Evolutionary conservation across 2,329 filamentous ascomycete species (phyloP), one percentile per base, ranked within the genome.

Genomic region (Aspergillus ibericus): DNA sequence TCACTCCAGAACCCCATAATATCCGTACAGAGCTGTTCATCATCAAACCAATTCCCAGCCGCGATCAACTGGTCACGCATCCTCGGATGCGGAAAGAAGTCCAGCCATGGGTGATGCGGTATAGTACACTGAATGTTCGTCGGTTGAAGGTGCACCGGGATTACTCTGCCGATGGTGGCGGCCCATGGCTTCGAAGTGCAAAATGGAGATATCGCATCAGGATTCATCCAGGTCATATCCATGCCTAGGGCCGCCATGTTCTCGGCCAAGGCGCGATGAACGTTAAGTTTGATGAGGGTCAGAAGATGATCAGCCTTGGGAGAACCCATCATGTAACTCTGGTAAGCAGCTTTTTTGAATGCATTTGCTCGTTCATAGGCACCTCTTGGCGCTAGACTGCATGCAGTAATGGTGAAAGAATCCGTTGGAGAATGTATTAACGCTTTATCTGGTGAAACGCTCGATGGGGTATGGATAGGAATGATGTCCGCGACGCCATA

Each of bases 31-130:
- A 78, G 57, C 27, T 72, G 67, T 6, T 67, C 56, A 16, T 74
- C 72, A 51, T 77, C 66, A 44, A 72, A 69, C 6, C 70, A 57
- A 15, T 36, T 22, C 13, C 67, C 66, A 0, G 64, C 68, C 7
- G 55, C 58, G 16, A 77, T 70, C 18, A 75, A 57, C 47, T 78
- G 77, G 63, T 80, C 76, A 8, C 78, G 69, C 18, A 76, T 63
- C 4, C 59, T 59, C 0, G 76, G 73, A 18, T 71, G 36, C 3
- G 67, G 66, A 27, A 69, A 69, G 46, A 68, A 64, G 25, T 70
- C 66, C 9, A 71, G 29, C 69, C 69, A 71, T 0, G 78, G 75
- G 58, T 81, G 78, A 53, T 81, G 77, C 4, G 68, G 63, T 0
- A 70, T 63, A 0, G 65, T 63, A 15, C 63, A 59, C 55, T 81